These are phyloP conservation scores for Mollisiaceae sp. DNA, from an alignment of 2,329 filamentous ascomycete species.

Conservation along the genomic window DNA sequence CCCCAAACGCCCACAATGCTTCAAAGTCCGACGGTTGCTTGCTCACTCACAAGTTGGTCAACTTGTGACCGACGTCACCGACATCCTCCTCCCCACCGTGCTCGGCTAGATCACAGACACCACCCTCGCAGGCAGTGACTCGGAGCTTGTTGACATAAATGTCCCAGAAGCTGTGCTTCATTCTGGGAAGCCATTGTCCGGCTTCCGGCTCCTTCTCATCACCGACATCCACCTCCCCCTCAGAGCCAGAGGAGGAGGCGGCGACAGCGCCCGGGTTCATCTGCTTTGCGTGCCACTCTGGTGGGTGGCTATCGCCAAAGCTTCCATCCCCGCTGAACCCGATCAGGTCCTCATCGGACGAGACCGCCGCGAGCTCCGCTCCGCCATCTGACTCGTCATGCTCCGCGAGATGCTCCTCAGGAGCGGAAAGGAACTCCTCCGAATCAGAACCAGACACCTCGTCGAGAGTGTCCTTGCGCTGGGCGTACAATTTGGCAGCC, in stretches of 20 bases:
- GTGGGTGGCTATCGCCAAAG: background rate
- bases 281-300: slow-evolving; percentile 23
- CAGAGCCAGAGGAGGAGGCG: background rate
- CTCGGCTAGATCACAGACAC: slow-evolving; percentile 34
- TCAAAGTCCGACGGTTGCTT: background rate
- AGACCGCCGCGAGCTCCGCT: background rate
- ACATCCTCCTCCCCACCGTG: background rate
- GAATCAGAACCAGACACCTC: background rate
- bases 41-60: background rate
- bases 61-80: background rate
- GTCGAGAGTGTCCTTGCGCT: slow-evolving; percentile 20
- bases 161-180: slow-evolving; percentile 38
- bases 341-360: background rate
- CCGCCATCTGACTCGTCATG: slow-evolving; percentile 9
- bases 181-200: slow-evolving; percentile 32
- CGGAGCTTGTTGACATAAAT: slow-evolving; percentile 41
- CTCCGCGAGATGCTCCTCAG: background rate
- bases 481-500: slow-evolving; percentile 32
- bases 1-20: background rate
- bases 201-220: background rate
- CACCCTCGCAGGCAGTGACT: slow-evolving; percentile 41
- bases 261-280: slow-evolving; percentile 13
- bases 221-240: background rate
- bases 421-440: slow-evolving; percentile 10
- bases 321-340: too few relatives aligned